Evolutionary conservation across 2,329 filamentous ascomycete species (phyloP), one percentile per base, ranked within the genome.

Genomic region (Neonectria magnoliae): DNA sequence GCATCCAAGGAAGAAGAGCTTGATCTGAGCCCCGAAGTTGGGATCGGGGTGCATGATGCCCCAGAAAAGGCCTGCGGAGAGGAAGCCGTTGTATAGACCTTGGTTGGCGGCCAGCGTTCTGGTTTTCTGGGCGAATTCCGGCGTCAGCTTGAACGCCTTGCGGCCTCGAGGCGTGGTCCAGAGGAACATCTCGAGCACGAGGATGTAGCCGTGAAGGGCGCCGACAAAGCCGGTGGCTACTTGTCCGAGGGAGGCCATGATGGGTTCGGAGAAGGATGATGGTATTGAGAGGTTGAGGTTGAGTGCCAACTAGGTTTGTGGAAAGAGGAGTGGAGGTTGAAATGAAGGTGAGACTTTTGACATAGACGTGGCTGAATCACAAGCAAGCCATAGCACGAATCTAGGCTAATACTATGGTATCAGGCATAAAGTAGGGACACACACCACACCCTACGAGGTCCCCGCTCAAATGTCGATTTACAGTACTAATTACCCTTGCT

Each of bases 81-180:
- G 76, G 59, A 86, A 84, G 45, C 84, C 83, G 70, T 86, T 86
- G 76, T 86, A 86, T 6, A 86, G 76, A 20, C 84, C 84, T 70
- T 85, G 83, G 72, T 85, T 86, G 57, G 81, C 81, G 51, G 82
- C 84, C 38, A 86, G 75, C 4, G 76, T 69, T 65, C 78, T 79
- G 4, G 82, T 84, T 73, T 83, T 70, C 42, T 80, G 72, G 6
- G 84, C 84, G 60, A 83, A 84, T 5, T 83, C 80, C n/a, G 79
- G 70, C 0, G 76, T 80, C 38, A 84, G 76, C 31, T 73, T 73
- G 74, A 86, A 86, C 2, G 82, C 71, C 68, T 79, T 81, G 66
- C 76, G 79, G 41, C 83, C 84, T 29, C 77, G 78, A 2, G 83
- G 81, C 0, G 76, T 81, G 2, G 79, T 83, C 83, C 83, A 86